Evolutionary conservation across 2,329 filamentous ascomycete species (phyloP).

Genomic region (Sphaerulina vaccinii): DNA sequence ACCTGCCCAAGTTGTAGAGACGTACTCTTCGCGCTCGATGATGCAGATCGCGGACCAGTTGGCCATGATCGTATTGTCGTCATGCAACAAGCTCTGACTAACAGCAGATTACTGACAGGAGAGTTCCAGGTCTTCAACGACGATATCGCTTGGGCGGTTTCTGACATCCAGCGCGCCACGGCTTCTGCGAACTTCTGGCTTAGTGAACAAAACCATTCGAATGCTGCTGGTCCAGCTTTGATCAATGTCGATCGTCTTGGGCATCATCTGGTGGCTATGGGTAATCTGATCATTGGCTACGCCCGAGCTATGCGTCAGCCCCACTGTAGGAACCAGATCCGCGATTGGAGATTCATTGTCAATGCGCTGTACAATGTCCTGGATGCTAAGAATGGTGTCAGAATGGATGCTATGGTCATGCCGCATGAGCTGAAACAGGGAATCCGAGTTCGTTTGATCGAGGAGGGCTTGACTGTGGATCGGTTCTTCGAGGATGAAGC

Average conservation of each 20-base stretch:
- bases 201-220: slow-evolving; percentile 10
- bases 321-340: slow-evolving; percentile 5
- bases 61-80: slow-evolving; percentile 2
- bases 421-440: slow-evolving; percentile 2
- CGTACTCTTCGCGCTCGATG: slow-evolving; percentile 13
- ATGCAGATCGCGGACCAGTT: slow-evolving; percentile 11
- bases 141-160: slow-evolving; percentile 8
- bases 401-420: slow-evolving; percentile 13
- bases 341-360: slow-evolving; percentile 15
- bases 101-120: slow-evolving; percentile 13
- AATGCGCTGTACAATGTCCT: slow-evolving; percentile 15
- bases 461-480: slow-evolving; percentile 2
- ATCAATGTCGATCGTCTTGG: slow-evolving; percentile 8
- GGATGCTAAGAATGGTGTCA: slow-evolving; percentile 5
- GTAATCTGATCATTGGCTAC: slow-evolving; percentile 15
- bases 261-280: slow-evolving; percentile 19
- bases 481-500: slow-evolving; percentile 8
- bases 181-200: slow-evolving; percentile 18
- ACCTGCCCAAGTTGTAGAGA: slow-evolving; percentile 16
- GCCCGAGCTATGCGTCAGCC: slow-evolving; percentile 5
- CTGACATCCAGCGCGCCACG: slow-evolving; percentile 12
- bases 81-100: slow-evolving; percentile 5
- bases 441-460: slow-evolving; percentile 5
- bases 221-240: slow-evolving; percentile 12
- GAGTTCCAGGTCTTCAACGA: slow-evolving; percentile 14